phyloP scores from a whole-genome alignment of 306 rosid species.

The Crataegus laevigata region DNA sequence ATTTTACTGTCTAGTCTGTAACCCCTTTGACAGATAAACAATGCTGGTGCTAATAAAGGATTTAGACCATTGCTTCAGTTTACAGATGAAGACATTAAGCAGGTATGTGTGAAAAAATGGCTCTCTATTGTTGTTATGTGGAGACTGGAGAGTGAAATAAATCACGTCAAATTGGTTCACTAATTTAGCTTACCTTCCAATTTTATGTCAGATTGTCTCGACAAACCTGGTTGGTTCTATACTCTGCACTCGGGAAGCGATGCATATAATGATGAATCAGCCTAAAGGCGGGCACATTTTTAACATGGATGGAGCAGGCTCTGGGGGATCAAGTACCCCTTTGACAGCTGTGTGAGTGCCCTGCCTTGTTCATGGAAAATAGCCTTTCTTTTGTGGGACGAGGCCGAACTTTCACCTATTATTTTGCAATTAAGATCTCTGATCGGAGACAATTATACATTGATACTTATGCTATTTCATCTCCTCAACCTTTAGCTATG shows the following conservation, averaged over 20 bases:
- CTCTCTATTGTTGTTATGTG: background rate
- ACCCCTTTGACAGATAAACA: conserved; percentile 57
- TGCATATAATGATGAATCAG: conserved; percentile 65
- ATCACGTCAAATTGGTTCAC: background rate
- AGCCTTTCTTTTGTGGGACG: conserved; percentile 15
- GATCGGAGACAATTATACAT: background rate
- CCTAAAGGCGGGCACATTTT: conserved; percentile 80
- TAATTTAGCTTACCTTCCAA: background rate
- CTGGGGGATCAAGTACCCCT: conserved; percentile 98
- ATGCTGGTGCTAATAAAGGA: conserved; percentile 91
- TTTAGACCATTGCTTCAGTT: conserved; percentile 89
- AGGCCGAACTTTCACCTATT: background rate
- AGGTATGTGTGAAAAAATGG: conserved; percentile 36
- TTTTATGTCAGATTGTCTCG: conserved; percentile 64
- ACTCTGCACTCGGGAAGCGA: conserved; percentile 90
- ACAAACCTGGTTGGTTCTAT: conserved; percentile 90
- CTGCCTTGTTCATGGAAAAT: background rate
- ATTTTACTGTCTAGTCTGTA: background rate
- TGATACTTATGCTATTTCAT: conserved; percentile 17
- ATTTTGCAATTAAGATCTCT: background rate
- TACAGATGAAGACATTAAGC: conserved; percentile 80
- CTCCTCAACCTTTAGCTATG: conserved; percentile 49
- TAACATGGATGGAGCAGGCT: conserved; percentile 95
- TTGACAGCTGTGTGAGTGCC: conserved; percentile 86
- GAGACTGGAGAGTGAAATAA: background rate